Evolutionary conservation across 1,284 basidiomycete species (phyloP), one percentile per base, ranked within the genome.

Genomic region (Prillingera fragicola): DNA sequence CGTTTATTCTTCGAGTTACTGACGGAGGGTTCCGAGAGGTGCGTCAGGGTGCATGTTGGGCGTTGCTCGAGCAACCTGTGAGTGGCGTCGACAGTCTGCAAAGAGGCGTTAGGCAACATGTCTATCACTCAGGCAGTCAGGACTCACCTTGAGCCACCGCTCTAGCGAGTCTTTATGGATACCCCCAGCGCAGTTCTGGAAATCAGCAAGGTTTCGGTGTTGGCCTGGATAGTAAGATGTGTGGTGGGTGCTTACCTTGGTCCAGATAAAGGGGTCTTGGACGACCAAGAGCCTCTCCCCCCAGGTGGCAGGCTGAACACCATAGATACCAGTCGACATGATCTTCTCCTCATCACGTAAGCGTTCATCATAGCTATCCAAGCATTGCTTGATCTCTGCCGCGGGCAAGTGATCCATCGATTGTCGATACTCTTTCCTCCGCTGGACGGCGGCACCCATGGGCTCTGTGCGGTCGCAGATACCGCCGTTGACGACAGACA

Each of bases 211-310:
- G 13, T 14, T 28, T n/a, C 27, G 15, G 17, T 8, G 14, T 13
- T 13, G 31, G 19, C 18, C 14, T 27, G 19, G 33, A 14, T 8
- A 14, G 26, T 5, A 12, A 8, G 25, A n/a, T n/a, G n/a, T n/a
- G n/a, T n/a, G n/a, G n/a, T n/a, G n/a, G n/a, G n/a, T n/a, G 48
- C 61, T 46, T 40, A 71, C 70, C 62, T 73, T 73, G 28, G 60
- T 51, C 57, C 65, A 66, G 26, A 73, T 53, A 50, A 73, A 70
- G 3, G 70, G 70, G 45, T 73, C 71, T 43, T 71, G 71, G 1
- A 71, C 65, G 14, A 71, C 57, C 13, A 72, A 33, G 22, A 36
- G 35, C 24, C 52, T 52, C 37, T 59, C 51, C 6, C 43, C 43
- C 70, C 70, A 72, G 24, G 50, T 52, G 13, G 45, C 38, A 5